phyloP scores from a whole-genome alignment of 441 rosid genomes.

The Macaranga tanarius region DNA sequence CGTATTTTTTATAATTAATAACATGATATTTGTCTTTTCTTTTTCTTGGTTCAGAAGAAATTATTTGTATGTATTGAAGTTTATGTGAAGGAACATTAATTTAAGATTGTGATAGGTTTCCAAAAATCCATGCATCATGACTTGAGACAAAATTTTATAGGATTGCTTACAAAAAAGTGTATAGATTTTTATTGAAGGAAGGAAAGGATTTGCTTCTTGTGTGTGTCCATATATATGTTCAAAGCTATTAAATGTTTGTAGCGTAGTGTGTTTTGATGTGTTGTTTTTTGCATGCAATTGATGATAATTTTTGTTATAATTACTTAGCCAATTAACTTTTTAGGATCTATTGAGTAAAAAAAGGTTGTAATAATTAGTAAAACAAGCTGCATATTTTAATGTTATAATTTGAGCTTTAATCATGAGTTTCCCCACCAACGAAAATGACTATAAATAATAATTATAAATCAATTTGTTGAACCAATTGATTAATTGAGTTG shows the following conservation, averaged over 20 bases:
- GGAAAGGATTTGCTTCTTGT: neutral
- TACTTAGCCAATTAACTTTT: neutral
- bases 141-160: neutral
- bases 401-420: neutral
- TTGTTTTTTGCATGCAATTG: neutral
- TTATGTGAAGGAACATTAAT: too few relatives aligned
- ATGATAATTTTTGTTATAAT: neutral
- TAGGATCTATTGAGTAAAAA: neutral
- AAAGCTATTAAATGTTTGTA: too few relatives aligned
- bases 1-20: neutral
- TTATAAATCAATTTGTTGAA: neutral
- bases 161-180: neutral
- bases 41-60: neutral
- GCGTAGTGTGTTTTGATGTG: neutral
- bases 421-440: neutral
- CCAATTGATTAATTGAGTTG: neutral
- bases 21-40: too few relatives aligned
- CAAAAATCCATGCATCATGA: too few relatives aligned
- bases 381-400: neutral
- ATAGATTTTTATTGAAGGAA: neutral
- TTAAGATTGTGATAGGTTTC: too few relatives aligned
- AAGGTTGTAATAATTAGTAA: slow-evolving; percentile 18
- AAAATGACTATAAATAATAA: neutral
- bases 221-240: too few relatives aligned
- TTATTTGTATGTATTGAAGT: neutral